Percentiles rank a stretch among this genome's conserved stretches.
These are phyloP conservation scores for Lodderomyces parapsilosis DNA, from an alignment of 1,139 yeast genomes.

Conservation along the genomic window DNA sequence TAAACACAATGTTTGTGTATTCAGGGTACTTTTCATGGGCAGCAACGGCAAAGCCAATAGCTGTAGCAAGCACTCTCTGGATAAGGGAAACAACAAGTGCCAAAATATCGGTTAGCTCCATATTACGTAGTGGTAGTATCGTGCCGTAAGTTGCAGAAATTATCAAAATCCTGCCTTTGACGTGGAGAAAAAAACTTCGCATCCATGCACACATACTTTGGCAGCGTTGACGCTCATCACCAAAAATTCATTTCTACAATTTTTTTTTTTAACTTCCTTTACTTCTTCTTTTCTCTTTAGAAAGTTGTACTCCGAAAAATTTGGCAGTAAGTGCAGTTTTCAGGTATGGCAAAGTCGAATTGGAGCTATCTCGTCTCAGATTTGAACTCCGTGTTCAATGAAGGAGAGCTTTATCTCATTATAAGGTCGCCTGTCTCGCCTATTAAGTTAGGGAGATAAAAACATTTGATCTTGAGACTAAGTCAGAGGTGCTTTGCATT, in stretches of 20 bases:
- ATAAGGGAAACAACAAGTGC: constrained; percentile 14
- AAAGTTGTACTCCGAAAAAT: constrained; percentile 44
- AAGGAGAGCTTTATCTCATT: constrained; percentile 17
- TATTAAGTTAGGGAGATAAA: constrained; percentile 48
- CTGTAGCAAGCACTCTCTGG: constrained; percentile 10
- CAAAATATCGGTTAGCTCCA: constrained; percentile 15
- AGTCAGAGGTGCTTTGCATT: constrained; percentile 16
- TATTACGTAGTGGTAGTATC: not conserved
- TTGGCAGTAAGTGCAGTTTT: constrained; percentile 26
- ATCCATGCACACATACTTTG: constrained; percentile 4
- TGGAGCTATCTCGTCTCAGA: constrained; percentile 8
- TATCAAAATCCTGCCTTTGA: too few relatives aligned
- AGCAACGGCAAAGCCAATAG: constrained; percentile 16
- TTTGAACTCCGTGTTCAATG: constrained; percentile 11
- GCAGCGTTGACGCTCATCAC: not conserved
- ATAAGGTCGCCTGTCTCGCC: constrained; percentile 32
- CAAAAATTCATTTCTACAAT: not conserved
- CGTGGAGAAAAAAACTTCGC: not conserved
- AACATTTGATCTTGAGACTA: constrained; percentile 6
- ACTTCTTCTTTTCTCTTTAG: constrained; percentile 19
- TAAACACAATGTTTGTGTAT: constrained; percentile 19
- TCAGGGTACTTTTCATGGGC: constrained; percentile 26
- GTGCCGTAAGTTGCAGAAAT: too few relatives aligned
- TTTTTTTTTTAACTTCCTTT: constrained; percentile 4
- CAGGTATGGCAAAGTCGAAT: constrained; percentile 10